These are phyloP conservation scores for Tetracentron sinense DNA, from an alignment of 164 flowering plant species.

Conservation along the genomic window DNA sequence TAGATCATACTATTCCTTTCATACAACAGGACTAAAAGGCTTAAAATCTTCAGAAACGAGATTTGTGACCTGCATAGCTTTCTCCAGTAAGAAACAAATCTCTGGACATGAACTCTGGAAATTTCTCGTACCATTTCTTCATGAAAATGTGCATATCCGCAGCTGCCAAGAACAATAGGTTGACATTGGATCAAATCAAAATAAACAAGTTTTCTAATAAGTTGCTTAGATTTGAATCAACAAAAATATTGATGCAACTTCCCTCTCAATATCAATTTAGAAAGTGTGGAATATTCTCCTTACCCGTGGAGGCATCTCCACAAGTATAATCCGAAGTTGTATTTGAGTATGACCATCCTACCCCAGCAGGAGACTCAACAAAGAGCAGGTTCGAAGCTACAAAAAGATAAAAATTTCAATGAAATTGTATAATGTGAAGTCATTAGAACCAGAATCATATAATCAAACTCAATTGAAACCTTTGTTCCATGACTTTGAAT, in stretches of 20 bases:
- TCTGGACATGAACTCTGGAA: slow-evolving; percentile 60
- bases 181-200: slow-evolving; percentile 4
- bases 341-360: slow-evolving; percentile 98
- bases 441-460: neutral
- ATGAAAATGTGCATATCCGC: slow-evolving; percentile 68
- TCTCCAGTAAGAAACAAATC: slow-evolving; percentile 89
- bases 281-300: neutral
- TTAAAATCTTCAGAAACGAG: no score
- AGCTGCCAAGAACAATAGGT: slow-evolving; percentile 46
- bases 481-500: slow-evolving; percentile 85
- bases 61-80: slow-evolving; percentile 96
- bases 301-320: slow-evolving; percentile 85
- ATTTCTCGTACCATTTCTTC: slow-evolving; percentile 71
- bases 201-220: no score
- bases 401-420: slow-evolving; percentile 3
- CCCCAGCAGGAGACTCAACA: slow-evolving; percentile 97
- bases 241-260: neutral
- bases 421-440: neutral
- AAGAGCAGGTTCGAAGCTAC: slow-evolving; percentile 88
- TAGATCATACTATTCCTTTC: no score
- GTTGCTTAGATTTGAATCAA: no score
- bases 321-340: slow-evolving; percentile 62
- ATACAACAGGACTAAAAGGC: no score
- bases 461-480: slow-evolving; percentile 31
- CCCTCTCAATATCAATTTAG: neutral